Evolutionary conservation across 306 rosid species (phyloP).

Genomic region (Arachis hypogaea): DNA sequence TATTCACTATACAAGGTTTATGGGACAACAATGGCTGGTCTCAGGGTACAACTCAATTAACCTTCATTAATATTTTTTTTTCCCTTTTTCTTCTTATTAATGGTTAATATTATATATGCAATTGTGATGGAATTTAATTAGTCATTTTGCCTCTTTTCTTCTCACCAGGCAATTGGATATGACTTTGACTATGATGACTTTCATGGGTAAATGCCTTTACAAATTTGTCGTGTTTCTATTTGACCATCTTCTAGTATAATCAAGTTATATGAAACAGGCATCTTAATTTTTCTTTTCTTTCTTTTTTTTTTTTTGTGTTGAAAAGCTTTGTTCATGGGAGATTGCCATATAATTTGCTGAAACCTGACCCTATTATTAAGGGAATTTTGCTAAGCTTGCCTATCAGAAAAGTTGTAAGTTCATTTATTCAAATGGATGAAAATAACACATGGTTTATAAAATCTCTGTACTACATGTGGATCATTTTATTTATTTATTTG

Average conservation of each 20-base stretch:
- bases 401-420: slow-evolving; percentile 67
- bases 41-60: slow-evolving; percentile 53
- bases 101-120: background rate
- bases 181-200: slow-evolving; percentile 78
- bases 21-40: slow-evolving; percentile 97
- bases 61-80: background rate
- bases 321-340: slow-evolving; percentile 85
- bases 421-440: slow-evolving; percentile 19
- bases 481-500: background rate
- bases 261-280: slow-evolving; percentile 5
- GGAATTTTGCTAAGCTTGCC: slow-evolving; percentile 75
- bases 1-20: slow-evolving; percentile 65
- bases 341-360: slow-evolving; percentile 74
- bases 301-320: slow-evolving; percentile 1
- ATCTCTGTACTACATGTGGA: slow-evolving; percentile 7
- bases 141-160: slow-evolving; percentile 32
- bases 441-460: background rate
- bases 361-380: slow-evolving; percentile 76
- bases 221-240: background rate
- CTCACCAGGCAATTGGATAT: slow-evolving; percentile 74
- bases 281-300: background rate
- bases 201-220: slow-evolving; percentile 58
- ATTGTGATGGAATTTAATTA: slow-evolving; percentile 16
- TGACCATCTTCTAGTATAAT: background rate
- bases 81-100: background rate